phyloP scores from a whole-genome alignment of 768 basidiomycete genomes.

The Lentinula aciculospora region DNA sequence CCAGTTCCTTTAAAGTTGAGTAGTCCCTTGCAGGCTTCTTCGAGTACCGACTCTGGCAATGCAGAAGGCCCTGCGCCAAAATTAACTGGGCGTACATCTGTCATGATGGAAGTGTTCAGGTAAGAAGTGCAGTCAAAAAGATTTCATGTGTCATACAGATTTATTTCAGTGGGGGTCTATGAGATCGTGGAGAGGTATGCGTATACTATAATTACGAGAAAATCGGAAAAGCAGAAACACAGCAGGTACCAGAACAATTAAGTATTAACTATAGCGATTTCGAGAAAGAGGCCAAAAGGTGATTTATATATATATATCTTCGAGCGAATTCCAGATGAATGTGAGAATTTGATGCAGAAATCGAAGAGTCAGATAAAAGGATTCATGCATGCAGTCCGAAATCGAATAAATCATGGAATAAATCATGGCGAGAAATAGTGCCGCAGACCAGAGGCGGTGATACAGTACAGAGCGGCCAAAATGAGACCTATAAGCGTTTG shows the following conservation, averaged over 20 bases:
- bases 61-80: conserved; percentile 95
- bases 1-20: conserved; percentile 88
- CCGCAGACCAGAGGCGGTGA: conserved; percentile 8
- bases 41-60: conserved; percentile 79
- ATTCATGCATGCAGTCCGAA: conserved; percentile 2
- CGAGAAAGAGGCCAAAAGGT: neutral
- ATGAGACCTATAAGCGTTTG: neutral
- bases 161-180: neutral
- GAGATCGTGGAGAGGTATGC: no score
- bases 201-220: neutral
- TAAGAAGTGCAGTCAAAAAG: neutral
- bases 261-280: neutral
- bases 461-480: neutral
- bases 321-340: neutral
- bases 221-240: neutral
- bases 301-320: neutral
- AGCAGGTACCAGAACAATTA: conserved; percentile 2
- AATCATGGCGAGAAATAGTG: conserved; percentile 18
- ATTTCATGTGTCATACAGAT: conserved; percentile 3
- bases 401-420: conserved; percentile 22
- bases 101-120: conserved; percentile 19
- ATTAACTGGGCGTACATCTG: conserved; percentile 63
- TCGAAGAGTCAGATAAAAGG: neutral
- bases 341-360: neutral
- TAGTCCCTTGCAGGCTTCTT: conserved; percentile 78